phyloP scores from a whole-genome alignment of 768 basidiomycete species.

The Russula lepida region DNA sequence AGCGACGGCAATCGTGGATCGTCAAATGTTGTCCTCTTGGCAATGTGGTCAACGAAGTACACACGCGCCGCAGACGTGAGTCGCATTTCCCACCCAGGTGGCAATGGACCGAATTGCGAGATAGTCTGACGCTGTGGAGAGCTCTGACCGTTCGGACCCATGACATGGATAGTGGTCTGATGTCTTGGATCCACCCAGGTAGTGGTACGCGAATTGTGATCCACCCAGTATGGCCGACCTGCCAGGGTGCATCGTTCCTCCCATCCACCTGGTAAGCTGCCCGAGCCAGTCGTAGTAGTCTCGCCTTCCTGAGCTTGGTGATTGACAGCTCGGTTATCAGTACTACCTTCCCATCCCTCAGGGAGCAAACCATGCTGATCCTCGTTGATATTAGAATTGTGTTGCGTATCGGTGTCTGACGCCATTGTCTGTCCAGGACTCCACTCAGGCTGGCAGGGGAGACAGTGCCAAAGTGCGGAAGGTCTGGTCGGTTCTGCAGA shows the following conservation, averaged over 20 bases:
- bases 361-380: conserved; percentile 92
- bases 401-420: conserved; percentile 35
- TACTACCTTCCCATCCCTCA: conserved; percentile 90
- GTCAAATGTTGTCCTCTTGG: conserved; percentile 99
- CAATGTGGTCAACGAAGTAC: conserved; percentile 99
- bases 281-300: conserved; percentile 73
- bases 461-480: conserved; percentile 33
- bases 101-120: conserved; percentile 91
- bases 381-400: conserved; percentile 87
- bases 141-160: conserved; percentile 91
- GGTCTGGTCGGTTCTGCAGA: conserved; percentile 22
- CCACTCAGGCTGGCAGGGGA: no score
- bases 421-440: conserved; percentile 25
- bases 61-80: conserved; percentile 95
- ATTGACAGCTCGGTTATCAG: conserved; percentile 79
- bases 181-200: conserved; percentile 99
- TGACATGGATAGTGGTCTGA: conserved; percentile 92
- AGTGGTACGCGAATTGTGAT: conserved; percentile 99
- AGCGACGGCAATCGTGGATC: conserved; percentile 92
- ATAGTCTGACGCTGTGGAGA: conserved; percentile 91
- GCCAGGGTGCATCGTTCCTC: conserved; percentile 98
- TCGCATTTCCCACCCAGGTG: conserved; percentile 99
- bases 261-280: conserved; percentile 96
- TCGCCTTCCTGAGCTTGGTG: conserved; percentile 61
- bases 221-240: conserved; percentile 98